Evolutionary conservation across 2,329 filamentous ascomycete species (phyloP).

Genomic region (Venturia nashicola): DNA sequence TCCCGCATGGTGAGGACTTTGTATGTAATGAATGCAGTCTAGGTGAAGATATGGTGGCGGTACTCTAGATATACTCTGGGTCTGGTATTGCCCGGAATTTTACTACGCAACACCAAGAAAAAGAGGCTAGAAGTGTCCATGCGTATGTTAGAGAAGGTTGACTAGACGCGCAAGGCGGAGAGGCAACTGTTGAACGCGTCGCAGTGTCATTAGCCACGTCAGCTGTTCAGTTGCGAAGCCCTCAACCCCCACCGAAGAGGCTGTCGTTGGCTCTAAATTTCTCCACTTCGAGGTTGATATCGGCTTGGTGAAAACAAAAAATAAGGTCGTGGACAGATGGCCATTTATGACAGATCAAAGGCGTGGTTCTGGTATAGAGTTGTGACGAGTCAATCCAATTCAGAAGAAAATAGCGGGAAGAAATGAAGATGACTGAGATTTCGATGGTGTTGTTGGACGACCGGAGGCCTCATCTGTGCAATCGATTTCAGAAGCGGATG

Average conservation of each 20-base stretch:
- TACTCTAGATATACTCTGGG: neutral
- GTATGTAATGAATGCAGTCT: neutral
- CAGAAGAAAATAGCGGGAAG: too few relatives aligned
- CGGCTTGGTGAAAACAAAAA: too few relatives aligned
- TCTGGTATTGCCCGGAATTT: neutral
- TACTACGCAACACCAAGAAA: neutral
- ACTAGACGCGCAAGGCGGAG: neutral
- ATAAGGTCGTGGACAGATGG: too few relatives aligned
- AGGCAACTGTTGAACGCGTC: neutral
- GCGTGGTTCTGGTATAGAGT: too few relatives aligned
- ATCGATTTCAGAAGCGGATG: neutral
- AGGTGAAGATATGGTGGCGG: neutral
- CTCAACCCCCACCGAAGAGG: neutral
- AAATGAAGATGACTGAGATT: neutral
- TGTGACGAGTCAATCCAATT: too few relatives aligned
- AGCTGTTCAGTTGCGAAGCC: neutral
- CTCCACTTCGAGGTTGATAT: too few relatives aligned
- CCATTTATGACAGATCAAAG: too few relatives aligned
- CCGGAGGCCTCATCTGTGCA: neutral
- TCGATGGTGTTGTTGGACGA: neutral
- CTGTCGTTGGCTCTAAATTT: too few relatives aligned
- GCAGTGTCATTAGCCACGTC: neutral
- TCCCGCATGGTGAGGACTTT: constrained; percentile 17
- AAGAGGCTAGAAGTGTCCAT: constrained; percentile 1
- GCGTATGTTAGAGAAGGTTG: neutral